A percentile compares a stretch with the other conserved stretches of the same genome.
Conservation (phyloP, 208 protist genomes). For the Wallacemonas sp. region DNA sequence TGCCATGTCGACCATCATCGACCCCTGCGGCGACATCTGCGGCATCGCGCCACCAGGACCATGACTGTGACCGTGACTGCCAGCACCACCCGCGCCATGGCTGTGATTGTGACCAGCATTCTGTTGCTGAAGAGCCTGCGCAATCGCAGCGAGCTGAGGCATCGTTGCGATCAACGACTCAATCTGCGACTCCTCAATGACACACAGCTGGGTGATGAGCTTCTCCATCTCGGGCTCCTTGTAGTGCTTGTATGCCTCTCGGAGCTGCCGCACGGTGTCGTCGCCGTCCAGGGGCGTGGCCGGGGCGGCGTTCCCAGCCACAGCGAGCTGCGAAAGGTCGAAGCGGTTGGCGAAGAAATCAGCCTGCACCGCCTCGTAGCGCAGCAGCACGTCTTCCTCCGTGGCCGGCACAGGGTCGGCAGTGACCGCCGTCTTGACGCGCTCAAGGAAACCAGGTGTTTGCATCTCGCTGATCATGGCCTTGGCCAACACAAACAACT, state of each 20-base stretch:
- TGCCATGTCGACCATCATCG: conserved; percentile 68
- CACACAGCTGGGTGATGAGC: conserved; percentile 61
- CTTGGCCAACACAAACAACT: conserved; percentile 43
- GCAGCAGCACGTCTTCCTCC: conserved; percentile 46
- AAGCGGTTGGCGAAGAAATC: conserved; percentile 33
- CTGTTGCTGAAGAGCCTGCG: conserved; percentile 18
- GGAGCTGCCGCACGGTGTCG: conserved; percentile 42
- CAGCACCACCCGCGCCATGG: conserved; percentile 2
- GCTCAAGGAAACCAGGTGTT: conserved; percentile 31
- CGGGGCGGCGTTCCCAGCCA: not conserved
- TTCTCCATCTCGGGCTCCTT: conserved; percentile 54
- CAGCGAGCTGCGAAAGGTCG: not conserved
- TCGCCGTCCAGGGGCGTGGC: conserved; percentile 15
- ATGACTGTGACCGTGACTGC: conserved; percentile 33
- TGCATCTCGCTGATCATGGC: conserved; percentile 49
- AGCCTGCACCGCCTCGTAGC: conserved; percentile 63
- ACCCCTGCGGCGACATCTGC: conserved; percentile 28
- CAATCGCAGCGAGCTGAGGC: conserved; percentile 29
- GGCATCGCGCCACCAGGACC: not conserved
- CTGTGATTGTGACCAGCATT: conserved; percentile 12
- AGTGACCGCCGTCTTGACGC: conserved; percentile 21
- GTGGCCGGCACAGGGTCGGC: conserved; percentile 30
- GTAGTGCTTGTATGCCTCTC: conserved; percentile 47
- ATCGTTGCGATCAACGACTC: conserved; percentile 28
- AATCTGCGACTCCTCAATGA: conserved; percentile 58